phyloP scores from a whole-genome alignment of 768 basidiomycete genomes.

The Lentinus brumalis region DNA sequence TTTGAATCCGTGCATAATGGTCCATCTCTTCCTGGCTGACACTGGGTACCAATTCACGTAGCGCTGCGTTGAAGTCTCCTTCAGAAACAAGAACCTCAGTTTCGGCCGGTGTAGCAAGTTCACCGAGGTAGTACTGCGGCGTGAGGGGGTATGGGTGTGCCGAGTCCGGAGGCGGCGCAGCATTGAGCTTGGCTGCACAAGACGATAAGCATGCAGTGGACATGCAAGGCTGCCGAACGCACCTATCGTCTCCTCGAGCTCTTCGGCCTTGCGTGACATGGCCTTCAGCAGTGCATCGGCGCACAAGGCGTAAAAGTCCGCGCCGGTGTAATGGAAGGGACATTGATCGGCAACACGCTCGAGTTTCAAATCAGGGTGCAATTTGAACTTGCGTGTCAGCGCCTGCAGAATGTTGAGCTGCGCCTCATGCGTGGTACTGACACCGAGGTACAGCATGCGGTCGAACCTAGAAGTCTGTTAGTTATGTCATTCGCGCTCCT shows the following conservation, averaged over 20 bases:
- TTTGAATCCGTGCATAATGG: conserved; percentile 76
- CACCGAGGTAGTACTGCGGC: conserved; percentile 87
- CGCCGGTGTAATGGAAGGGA: conserved; percentile 94
- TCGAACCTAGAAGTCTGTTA: conserved; percentile 70
- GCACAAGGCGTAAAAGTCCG: conserved; percentile 97
- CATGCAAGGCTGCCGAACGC: background rate
- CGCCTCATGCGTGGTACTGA: conserved; percentile 83
- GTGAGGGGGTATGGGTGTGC: conserved; percentile 71
- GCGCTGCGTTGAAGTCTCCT: conserved; percentile 76
- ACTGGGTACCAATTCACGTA: conserved; percentile 73
- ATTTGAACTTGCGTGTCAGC: conserved; percentile 87
- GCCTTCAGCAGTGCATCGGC: conserved; percentile 96
- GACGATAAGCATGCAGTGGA: background rate
- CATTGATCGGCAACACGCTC: conserved; percentile 66
- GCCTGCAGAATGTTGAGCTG: conserved; percentile 89
- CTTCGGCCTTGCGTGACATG: conserved; percentile 85
- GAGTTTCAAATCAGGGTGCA: conserved; percentile 70
- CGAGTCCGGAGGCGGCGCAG: conserved; percentile 37
- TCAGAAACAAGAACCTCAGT: conserved; percentile 72
- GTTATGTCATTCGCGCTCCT: background rate
- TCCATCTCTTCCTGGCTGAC: conserved; percentile 85
- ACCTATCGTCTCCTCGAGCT: conserved; percentile 78
- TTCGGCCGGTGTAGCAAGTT: conserved; percentile 72
- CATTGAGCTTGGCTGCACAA: conserved; percentile 43
- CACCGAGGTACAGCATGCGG: conserved; percentile 92